Evolutionary conservation across 768 basidiomycete genomes (phyloP).

Genomic region (Lentinula boryana): DNA sequence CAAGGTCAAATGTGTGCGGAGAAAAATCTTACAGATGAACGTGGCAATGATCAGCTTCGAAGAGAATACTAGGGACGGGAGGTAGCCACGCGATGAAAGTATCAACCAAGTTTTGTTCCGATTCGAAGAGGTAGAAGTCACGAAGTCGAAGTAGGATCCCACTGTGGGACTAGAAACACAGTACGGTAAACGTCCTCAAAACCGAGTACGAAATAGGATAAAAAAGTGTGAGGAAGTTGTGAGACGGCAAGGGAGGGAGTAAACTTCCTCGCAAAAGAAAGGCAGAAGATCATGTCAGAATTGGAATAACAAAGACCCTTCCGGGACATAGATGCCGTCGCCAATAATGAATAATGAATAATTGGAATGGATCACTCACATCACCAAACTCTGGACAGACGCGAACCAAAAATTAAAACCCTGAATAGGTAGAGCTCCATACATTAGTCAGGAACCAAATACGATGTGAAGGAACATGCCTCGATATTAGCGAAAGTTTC

Average conservation of each 20-base stretch:
- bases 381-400: not conserved
- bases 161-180: slow-evolving; percentile 1
- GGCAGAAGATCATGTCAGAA: not conserved
- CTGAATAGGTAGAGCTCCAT: not conserved
- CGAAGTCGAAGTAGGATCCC: not conserved
- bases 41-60: not conserved
- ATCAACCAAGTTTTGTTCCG: not conserved
- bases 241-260: not conserved
- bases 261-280: not conserved
- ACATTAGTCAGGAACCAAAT: not conserved
- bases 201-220: not conserved
- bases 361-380: not conserved
- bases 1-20: not conserved
- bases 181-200: not conserved
- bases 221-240: not conserved
- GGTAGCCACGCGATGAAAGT: not conserved
- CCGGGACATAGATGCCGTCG: not conserved
- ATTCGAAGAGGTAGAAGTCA: not conserved
- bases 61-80: not conserved
- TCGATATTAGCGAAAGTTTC: not conserved
- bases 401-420: not conserved
- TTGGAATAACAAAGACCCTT: not conserved
- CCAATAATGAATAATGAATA: not conserved
- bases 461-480: not conserved
- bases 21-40: not conserved